Evolutionary conservation across 2,329 filamentous ascomycete species (phyloP).

Genomic region (Epichloe gansuensis): DNA sequence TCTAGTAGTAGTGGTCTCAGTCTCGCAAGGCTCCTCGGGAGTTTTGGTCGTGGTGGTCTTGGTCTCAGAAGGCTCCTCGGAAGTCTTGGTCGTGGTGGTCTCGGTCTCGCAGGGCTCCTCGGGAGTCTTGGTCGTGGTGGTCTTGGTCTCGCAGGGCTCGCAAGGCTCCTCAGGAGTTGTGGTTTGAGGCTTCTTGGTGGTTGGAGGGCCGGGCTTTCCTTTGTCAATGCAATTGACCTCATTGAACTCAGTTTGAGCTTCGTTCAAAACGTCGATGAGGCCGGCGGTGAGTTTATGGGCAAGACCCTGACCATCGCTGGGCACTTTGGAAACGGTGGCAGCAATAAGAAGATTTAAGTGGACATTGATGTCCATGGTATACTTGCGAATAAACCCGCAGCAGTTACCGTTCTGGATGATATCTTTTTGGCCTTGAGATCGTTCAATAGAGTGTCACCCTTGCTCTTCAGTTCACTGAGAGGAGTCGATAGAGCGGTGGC

Average conservation of each 20-base stretch:
- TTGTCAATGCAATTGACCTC: constrained; percentile 3
- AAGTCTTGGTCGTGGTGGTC: background rate
- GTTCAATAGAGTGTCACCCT: background rate
- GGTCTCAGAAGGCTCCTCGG: background rate
- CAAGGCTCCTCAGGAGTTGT: background rate
- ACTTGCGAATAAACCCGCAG: background rate
- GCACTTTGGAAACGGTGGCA: constrained; percentile 1
- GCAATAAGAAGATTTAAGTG: background rate
- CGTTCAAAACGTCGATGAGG: background rate
- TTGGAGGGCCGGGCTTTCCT: background rate
- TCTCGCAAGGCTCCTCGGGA: background rate
- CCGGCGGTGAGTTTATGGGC: background rate
- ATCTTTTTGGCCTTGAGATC: constrained; percentile 1
- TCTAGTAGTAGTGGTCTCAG: background rate
- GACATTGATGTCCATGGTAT: background rate
- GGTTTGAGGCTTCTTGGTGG: background rate
- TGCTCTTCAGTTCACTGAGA: background rate
- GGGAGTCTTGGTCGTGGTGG: background rate
- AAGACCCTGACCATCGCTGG: background rate
- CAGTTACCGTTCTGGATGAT: constrained; percentile 1
- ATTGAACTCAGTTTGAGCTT: constrained; percentile 2
- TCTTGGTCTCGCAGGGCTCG: background rate
- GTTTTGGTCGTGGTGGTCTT: background rate
- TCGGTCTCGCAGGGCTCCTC: background rate
- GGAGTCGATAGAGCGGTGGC: background rate